Percentiles rank a stretch among this genome's conserved stretches.
phyloP scores from a whole-genome alignment of 805 yeast genomes.

The Metschnikowia colocasiae region DNA sequence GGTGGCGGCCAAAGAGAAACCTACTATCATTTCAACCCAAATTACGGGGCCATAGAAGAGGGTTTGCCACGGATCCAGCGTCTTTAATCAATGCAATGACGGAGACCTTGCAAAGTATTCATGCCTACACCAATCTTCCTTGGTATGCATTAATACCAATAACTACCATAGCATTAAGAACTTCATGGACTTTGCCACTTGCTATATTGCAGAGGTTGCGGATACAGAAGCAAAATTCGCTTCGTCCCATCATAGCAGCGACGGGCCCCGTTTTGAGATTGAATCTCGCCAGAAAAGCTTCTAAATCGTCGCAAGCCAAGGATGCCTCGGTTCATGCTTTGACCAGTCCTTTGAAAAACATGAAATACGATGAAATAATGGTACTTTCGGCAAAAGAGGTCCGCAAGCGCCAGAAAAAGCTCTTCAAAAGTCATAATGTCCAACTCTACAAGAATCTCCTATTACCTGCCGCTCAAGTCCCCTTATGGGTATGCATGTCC shows the following conservation, averaged over 20 bases:
- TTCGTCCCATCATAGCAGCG: constrained; percentile 69
- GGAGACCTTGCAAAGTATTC: constrained; percentile 44
- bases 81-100: constrained; percentile 31
- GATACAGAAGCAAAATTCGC: constrained; percentile 62
- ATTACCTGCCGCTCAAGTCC: constrained; percentile 79
- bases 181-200: constrained; percentile 70
- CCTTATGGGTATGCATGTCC: constrained; percentile 80
- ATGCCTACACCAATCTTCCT: constrained; percentile 59
- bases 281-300: constrained; percentile 49
- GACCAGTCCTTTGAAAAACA: constrained; percentile 34
- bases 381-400: constrained; percentile 74
- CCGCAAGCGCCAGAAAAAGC: constrained; percentile 63
- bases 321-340: constrained; percentile 21
- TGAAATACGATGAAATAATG: constrained; percentile 76
- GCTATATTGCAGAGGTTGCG: constrained; percentile 70
- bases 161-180: constrained; percentile 62
- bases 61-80: constrained; percentile 32
- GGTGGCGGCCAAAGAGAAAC: background rate
- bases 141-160: constrained; percentile 83
- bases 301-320: constrained; percentile 27
- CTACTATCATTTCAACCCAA: background rate
- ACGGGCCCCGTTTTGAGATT: constrained; percentile 69
- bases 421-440: constrained; percentile 65
- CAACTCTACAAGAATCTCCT: constrained; percentile 78
- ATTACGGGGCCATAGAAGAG: constrained; percentile 11